These are phyloP conservation scores for Chrysoporthe cubensis DNA, from an alignment of 2,329 filamentous ascomycete species.

Conservation along the genomic window DNA sequence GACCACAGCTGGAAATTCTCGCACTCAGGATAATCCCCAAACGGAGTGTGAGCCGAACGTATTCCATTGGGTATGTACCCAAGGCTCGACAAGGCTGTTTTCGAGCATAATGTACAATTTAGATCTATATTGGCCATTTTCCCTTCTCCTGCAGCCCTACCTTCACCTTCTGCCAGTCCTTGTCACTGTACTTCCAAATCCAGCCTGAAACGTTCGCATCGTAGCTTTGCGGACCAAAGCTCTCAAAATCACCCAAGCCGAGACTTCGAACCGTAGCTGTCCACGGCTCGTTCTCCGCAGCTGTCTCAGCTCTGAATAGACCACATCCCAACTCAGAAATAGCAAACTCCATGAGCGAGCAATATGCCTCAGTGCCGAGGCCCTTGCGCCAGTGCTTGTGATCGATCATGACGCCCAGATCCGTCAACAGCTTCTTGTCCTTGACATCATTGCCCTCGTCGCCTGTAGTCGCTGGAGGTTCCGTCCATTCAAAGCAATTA, in stretches of 20 bases:
- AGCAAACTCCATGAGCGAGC: constrained; percentile 8
- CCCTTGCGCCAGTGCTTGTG: constrained; percentile 14
- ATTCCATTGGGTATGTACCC: neutral
- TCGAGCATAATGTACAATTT: neutral
- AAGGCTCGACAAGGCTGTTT: neutral
- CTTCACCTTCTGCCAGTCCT: constrained; percentile 9
- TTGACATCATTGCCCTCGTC: neutral
- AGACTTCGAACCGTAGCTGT: neutral
- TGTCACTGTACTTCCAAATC: constrained; percentile 2
- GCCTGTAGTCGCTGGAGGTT: neutral
- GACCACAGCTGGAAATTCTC: no score
- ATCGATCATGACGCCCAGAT: constrained; percentile 9
- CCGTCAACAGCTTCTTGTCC: neutral
- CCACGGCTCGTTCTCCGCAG: constrained; percentile 1
- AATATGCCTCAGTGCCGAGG: constrained; percentile 9
- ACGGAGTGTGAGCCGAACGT: neutral
- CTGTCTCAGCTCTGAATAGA: constrained; percentile 11
- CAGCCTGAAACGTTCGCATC: neutral
- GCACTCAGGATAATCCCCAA: no score
- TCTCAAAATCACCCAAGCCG: neutral
- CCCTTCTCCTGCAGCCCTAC: neutral
- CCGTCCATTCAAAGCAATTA: constrained; percentile 13
- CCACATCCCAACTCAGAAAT: constrained; percentile 10
- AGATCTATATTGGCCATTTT: neutral
- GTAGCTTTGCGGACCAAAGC: neutral